Percentiles rank a stretch among this genome's conserved stretches.
These are phyloP conservation scores for Sporothrix brasiliensis DNA, from an alignment of 2,329 filamentous ascomycete genomes.

Conservation along the genomic window DNA sequence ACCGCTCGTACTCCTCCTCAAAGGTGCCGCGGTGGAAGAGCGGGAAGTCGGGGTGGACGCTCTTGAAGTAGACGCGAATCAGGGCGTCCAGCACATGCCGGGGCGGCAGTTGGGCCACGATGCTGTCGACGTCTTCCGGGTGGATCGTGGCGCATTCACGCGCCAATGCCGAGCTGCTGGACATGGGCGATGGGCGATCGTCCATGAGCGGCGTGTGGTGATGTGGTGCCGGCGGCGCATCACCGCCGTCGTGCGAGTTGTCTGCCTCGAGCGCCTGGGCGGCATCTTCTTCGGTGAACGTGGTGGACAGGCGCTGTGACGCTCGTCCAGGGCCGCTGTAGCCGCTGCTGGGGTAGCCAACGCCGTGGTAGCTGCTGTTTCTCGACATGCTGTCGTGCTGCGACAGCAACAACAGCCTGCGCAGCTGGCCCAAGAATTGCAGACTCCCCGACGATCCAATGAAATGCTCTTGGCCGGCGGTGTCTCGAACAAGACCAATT, in stretches of 20 bases:
- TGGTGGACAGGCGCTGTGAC: slow-evolving; percentile 28
- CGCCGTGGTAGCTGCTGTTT: slow-evolving; percentile 18
- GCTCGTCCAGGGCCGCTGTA: not conserved
- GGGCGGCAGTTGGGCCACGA: slow-evolving; percentile 39
- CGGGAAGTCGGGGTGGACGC: slow-evolving; percentile 39
- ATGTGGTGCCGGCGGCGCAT: not conserved
- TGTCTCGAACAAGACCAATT: slow-evolving; percentile 42
- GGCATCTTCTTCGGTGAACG: slow-evolving; percentile 38
- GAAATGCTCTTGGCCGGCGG: slow-evolving; percentile 45
- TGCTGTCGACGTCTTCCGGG: slow-evolving; percentile 40
- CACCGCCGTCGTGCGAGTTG: slow-evolving; percentile 6
- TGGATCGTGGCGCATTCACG: slow-evolving; percentile 40
- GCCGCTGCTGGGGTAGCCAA: not conserved
- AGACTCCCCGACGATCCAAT: slow-evolving; percentile 46
- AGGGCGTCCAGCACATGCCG: slow-evolving; percentile 41
- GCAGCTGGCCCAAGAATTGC: slow-evolving; percentile 44
- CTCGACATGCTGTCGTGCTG: slow-evolving; percentile 10
- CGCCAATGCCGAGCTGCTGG: slow-evolving; percentile 40
- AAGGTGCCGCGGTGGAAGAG: slow-evolving; percentile 26
- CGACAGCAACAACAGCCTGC: slow-evolving; percentile 40
- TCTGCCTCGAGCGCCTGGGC: slow-evolving; percentile 40
- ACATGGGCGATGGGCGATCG: slow-evolving; percentile 37
- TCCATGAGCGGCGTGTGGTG: slow-evolving; percentile 7
- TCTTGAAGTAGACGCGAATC: slow-evolving; percentile 44
- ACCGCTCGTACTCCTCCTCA: slow-evolving; percentile 27